phyloP scores from a whole-genome alignment of 2,329 filamentous ascomycete genomes.

The Ascochyta viciae-villosae region DNA sequence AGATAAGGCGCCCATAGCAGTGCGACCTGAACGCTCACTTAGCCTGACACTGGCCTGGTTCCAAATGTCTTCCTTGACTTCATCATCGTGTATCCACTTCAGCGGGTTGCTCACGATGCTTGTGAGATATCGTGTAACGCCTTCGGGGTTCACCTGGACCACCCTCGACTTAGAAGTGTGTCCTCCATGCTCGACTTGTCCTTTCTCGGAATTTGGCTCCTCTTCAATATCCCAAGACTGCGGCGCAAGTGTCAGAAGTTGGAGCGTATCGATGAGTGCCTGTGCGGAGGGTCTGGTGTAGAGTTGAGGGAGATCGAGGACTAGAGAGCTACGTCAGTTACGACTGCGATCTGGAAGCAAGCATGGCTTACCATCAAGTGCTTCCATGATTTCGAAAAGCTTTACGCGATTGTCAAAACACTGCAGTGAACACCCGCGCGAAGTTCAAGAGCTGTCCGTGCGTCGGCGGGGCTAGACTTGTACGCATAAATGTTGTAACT shows the following conservation, averaged over 20 bases:
- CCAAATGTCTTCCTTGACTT: constrained; percentile 74
- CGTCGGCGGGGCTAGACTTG: constrained; percentile 23
- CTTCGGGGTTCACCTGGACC: constrained; percentile 50
- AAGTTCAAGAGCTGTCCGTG: constrained; percentile 27
- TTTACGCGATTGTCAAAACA: background rate
- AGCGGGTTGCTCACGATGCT: constrained; percentile 72
- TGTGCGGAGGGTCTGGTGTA: constrained; percentile 75
- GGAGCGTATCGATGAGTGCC: constrained; percentile 70
- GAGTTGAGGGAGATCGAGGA: constrained; percentile 80
- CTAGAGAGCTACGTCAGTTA: constrained; percentile 49
- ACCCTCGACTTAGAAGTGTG: background rate
- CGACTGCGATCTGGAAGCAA: background rate
- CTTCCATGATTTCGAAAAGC: constrained; percentile 29
- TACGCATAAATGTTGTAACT: background rate
- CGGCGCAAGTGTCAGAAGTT: constrained; percentile 70
- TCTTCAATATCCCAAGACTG: constrained; percentile 68
- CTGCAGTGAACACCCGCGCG: constrained; percentile 9
- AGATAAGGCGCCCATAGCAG: constrained; percentile 69
- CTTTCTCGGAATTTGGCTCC: constrained; percentile 42
- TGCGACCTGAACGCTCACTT: constrained; percentile 83
- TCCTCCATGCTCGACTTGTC: constrained; percentile 44
- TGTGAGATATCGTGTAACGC: constrained; percentile 70
- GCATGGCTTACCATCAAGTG: constrained; percentile 36
- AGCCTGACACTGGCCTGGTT: constrained; percentile 79
- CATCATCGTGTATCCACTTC: constrained; percentile 72